Percentiles rank a stretch among this genome's conserved stretches.
Evolutionary conservation across 2,329 filamentous ascomycete genomes (phyloP).

Genomic region (Colletotrichum orchidophilum): DNA sequence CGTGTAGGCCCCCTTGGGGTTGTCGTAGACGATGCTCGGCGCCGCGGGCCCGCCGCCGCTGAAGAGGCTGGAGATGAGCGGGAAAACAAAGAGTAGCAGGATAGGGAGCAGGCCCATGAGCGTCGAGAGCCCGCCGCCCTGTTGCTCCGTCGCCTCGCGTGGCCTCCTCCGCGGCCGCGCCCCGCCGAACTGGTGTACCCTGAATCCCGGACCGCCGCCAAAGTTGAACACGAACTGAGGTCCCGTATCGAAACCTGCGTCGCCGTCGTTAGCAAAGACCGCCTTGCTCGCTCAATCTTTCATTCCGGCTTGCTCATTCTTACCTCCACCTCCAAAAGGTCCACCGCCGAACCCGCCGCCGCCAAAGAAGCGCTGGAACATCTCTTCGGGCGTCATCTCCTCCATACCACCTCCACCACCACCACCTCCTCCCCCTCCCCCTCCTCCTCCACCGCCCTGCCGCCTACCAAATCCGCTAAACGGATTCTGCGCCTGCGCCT

Average conservation of each 20-base stretch:
- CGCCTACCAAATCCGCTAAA: constrained; percentile 69
- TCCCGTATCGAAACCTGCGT: constrained; percentile 75
- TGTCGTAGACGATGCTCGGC: constrained; percentile 81
- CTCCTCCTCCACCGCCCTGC: constrained; percentile 47
- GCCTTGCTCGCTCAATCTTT: neutral
- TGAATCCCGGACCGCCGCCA: constrained; percentile 87
- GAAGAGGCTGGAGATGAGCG: constrained; percentile 84
- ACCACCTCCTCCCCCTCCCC: constrained; percentile 57
- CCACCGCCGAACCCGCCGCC: constrained; percentile 72
- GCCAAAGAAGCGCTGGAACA: constrained; percentile 97
- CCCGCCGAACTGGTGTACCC: constrained; percentile 96
- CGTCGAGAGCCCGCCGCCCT: constrained; percentile 63
- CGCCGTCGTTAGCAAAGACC: constrained; percentile 15
- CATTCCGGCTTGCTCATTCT: constrained; percentile 21
- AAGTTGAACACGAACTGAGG: constrained; percentile 96
- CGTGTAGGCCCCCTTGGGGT: constrained; percentile 75
- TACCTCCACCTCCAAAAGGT: constrained; percentile 54
- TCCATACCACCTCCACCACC: constrained; percentile 80
- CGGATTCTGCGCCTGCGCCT: constrained; percentile 67
- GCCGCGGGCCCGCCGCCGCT: constrained; percentile 63
- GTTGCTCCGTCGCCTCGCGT: constrained; percentile 65
- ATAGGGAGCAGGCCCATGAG: constrained; percentile 85
- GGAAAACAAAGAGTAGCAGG: constrained; percentile 87
- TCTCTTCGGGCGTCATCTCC: constrained; percentile 94
- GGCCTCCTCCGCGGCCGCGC: constrained; percentile 79